Percentiles rank a stretch among this genome's conserved stretches.
These are phyloP conservation scores for Vanilla planifolia DNA, from an alignment of 106 monocot genomes.

Conservation along the genomic window DNA sequence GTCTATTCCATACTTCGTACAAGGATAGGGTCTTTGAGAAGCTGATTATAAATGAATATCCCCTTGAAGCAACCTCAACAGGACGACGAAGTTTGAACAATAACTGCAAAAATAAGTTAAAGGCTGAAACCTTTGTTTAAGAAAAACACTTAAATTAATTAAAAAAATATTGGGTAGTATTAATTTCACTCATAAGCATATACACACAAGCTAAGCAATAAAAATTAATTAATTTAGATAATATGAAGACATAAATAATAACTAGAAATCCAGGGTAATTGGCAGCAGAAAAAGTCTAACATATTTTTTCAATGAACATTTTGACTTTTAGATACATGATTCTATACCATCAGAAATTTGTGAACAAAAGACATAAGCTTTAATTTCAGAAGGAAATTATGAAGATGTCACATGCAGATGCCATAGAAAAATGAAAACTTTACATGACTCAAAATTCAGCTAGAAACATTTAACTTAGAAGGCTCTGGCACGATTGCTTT, in stretches of 20 bases:
- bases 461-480: background rate
- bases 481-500: background rate
- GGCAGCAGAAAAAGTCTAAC: background rate
- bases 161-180: no score
- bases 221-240: no score
- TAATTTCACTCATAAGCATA: no score
- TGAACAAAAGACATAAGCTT: background rate
- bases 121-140: background rate
- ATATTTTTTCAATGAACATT: background rate
- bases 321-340: background rate
- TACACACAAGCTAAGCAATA: no score
- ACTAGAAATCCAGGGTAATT: no score
- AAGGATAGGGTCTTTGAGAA: constrained; percentile 80
- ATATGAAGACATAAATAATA: no score
- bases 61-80: constrained; percentile 82
- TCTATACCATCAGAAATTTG: background rate
- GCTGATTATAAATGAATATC: constrained; percentile 78
- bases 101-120: constrained; percentile 43
- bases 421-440: background rate
- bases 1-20: constrained; percentile 59
- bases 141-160: background rate
- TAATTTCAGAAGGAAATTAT: constrained; percentile 1
- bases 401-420: background rate
- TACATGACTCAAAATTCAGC: background rate
- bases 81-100: constrained; percentile 83